These are phyloP conservation scores for Zygosaccharomyces pseudorouxii DNA, from an alignment of 805 yeast genomes.

Conservation along the genomic window DNA sequence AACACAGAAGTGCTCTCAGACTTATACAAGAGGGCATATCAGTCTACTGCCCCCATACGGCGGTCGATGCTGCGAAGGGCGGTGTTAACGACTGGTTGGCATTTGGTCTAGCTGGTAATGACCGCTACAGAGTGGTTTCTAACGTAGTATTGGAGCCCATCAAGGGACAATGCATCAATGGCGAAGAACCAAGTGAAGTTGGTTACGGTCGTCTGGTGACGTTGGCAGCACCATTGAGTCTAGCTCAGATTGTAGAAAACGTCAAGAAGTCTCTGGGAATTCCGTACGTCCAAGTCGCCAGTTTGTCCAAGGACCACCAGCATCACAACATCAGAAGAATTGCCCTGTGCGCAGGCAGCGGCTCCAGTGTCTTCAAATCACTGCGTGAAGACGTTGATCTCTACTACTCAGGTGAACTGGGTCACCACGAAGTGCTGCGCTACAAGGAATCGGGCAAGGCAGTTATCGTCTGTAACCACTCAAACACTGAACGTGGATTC, in stretches of 20 bases:
- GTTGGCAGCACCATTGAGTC: conserved; percentile 40
- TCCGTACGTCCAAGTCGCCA: conserved; percentile 59
- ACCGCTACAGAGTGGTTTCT: conserved; percentile 11
- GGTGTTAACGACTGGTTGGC: conserved; percentile 95
- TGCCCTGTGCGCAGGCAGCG: conserved; percentile 96
- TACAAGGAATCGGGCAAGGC: conserved; percentile 66
- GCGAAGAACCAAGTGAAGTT: conserved; percentile 40
- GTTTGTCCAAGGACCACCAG: conserved; percentile 21
- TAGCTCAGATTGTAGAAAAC: conserved; percentile 43
- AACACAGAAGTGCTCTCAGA: conserved; percentile 69
- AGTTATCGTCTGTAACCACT: conserved; percentile 79
- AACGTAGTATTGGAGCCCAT: conserved; percentile 26
- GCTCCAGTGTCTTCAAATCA: conserved; percentile 63
- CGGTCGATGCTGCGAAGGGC: conserved; percentile 85
- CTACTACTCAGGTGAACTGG: conserved; percentile 84
- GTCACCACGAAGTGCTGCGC: conserved; percentile 85
- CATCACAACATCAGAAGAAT: conserved; percentile 43
- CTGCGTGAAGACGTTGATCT: conserved; percentile 55
- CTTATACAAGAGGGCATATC: conserved; percentile 74
- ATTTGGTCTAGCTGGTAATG: conserved; percentile 46
- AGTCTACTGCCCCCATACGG: conserved; percentile 94
- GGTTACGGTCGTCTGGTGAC: conserved; percentile 80
- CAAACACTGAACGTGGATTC: conserved; percentile 90
- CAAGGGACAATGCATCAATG: conserved; percentile 26
- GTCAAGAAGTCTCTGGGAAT: conserved; percentile 54